A percentile compares a stretch with the other conserved stretches of the same genome.
Conservation (phyloP, 179 eudicot genomes). For the Drosera spatulata region DNA sequence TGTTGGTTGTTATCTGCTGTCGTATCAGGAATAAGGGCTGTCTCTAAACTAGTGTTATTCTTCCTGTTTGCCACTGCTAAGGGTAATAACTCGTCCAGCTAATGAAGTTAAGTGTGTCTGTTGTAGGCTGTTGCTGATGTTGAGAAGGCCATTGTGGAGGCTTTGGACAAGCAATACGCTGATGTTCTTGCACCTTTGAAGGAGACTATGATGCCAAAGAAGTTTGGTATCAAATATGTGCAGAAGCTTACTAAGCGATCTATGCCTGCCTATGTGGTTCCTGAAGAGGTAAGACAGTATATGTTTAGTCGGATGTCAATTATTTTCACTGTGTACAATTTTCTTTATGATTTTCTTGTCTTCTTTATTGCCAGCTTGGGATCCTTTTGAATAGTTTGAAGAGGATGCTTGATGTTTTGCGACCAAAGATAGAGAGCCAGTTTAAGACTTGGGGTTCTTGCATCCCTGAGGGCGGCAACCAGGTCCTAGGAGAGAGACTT, state of each 20-base stretch:
- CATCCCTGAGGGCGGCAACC: slow-evolving; percentile 45
- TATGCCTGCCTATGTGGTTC: slow-evolving; percentile 29
- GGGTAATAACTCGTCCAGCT: too few species aligned
- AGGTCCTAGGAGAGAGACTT: slow-evolving; percentile 57
- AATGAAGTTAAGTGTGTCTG: too few species aligned
- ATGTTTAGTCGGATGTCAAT: too few species aligned
- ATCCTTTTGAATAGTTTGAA: slow-evolving; percentile 66
- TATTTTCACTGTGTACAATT: background rate
- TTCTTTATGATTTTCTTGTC: background rate
- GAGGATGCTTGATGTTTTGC: slow-evolving; percentile 65
- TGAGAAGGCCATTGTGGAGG: slow-evolving; percentile 63
- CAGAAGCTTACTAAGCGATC: slow-evolving; percentile 58
- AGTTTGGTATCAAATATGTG: slow-evolving; percentile 65
- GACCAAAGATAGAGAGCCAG: slow-evolving; percentile 63
- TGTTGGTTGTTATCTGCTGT: too few species aligned
- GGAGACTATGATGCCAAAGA: slow-evolving; percentile 53
- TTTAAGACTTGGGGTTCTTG: slow-evolving; percentile 64
- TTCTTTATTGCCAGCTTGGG: slow-evolving; percentile 42
- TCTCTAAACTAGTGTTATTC: too few species aligned
- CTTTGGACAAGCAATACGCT: slow-evolving; percentile 64
- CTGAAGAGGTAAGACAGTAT: slow-evolving; percentile 43
- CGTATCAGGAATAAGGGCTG: too few species aligned
- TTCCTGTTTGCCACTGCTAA: too few species aligned
- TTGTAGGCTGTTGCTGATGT: slow-evolving; percentile 64
- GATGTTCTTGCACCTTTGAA: slow-evolving; percentile 72